Evolutionary conservation across 768 basidiomycete genomes (phyloP).

Genomic region (Xanthoconium purpureum): DNA sequence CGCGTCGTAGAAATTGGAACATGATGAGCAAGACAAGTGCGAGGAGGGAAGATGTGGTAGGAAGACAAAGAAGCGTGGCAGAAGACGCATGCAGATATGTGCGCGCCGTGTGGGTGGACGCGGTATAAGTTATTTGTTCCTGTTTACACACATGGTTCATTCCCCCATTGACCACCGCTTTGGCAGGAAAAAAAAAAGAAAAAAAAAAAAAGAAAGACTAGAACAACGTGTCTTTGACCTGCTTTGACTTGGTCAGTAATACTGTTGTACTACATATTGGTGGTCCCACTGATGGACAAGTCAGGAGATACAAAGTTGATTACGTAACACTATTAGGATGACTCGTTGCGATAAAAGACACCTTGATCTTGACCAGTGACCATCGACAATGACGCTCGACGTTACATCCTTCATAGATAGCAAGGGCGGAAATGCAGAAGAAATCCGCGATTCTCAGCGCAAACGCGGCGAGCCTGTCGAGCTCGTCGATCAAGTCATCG

Average conservation of each 20-base stretch:
- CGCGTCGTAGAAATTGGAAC: conserved; percentile 70
- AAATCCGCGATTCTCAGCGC: conserved; percentile 88
- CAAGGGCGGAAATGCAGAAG: conserved; percentile 90
- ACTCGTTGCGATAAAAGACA: neutral
- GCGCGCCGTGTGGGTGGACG: neutral
- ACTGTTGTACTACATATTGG: neutral
- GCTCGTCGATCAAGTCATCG: conserved; percentile 90
- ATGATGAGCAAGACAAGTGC: conserved; percentile 25
- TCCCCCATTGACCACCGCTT: too few species aligned
- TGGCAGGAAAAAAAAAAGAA: neutral
- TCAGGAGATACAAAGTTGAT: neutral
- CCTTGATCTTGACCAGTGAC: neutral
- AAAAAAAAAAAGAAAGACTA: too few species aligned
- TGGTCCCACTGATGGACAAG: neutral
- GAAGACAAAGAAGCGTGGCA: neutral
- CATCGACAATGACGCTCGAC: conserved; percentile 70
- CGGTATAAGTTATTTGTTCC: conserved; percentile 17
- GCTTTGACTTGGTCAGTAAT: too few species aligned
- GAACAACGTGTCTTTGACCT: too few species aligned
- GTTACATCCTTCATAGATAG: conserved; percentile 74
- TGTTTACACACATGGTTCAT: conserved; percentile 20
- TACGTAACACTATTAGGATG: conserved; percentile 9
- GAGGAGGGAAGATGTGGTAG: neutral
- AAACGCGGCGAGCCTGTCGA: conserved; percentile 88
- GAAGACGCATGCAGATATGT: conserved; percentile 6